A percentile compares a stretch with the other conserved stretches of the same genome.
Conservation (phyloP, 176 grass and related monocot genomes). For the Avena insularis region DNA sequence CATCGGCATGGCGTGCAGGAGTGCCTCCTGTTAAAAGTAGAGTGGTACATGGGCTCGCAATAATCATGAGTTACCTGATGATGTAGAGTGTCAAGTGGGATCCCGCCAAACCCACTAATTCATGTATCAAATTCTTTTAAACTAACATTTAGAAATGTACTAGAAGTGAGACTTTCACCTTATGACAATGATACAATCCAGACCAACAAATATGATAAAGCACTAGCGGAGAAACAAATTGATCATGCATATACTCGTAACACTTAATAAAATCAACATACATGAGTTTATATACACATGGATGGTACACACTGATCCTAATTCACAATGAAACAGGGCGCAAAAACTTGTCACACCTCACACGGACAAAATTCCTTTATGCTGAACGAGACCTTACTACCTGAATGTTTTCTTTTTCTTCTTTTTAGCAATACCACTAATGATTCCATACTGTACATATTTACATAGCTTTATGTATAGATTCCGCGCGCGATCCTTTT, state of each 20-base stretch:
- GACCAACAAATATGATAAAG: not conserved
- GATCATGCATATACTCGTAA: not conserved
- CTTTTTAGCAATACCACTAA: not conserved
- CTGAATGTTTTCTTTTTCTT: not conserved
- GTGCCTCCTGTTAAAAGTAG: no score
- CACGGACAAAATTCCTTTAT: no score
- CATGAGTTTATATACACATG: not conserved
- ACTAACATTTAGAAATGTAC: no score
- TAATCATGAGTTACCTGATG: not conserved
- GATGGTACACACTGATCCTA: not conserved
- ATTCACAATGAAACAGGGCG: not conserved
- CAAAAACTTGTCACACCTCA: not conserved
- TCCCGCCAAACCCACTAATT: no score
- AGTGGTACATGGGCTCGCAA: not conserved
- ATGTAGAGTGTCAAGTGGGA: no score
- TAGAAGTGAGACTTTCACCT: no score
- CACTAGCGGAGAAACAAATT: not conserved
- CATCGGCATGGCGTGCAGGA: no score
- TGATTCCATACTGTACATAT: not conserved
- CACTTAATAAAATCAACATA: not conserved
- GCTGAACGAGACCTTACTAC: no score
- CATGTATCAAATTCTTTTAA: no score
- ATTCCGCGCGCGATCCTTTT: not conserved
- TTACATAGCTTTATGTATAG: not conserved
- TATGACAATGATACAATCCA: not conserved